phyloP scores from a whole-genome alignment of 441 rosid species.

The Euphorbia corollata region DNA sequence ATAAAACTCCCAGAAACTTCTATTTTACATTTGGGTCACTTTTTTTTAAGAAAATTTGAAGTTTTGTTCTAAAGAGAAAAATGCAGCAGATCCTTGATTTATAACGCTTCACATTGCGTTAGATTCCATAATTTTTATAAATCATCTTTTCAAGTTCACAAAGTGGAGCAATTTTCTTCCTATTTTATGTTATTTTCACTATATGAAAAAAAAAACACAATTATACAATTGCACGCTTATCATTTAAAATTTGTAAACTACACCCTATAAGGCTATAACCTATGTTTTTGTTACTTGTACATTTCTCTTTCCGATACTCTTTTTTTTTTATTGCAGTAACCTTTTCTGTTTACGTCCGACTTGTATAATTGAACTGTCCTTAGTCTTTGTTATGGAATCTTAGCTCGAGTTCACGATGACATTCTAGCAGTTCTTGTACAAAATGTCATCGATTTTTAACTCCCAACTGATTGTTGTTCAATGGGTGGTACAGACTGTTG shows the following conservation, averaged over 20 bases:
- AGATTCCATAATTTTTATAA: not conserved
- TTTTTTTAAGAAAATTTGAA: not conserved
- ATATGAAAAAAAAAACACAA: not conserved
- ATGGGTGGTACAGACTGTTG: conserved; percentile 64
- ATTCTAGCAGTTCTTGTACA: not conserved
- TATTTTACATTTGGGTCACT: not conserved
- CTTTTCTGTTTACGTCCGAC: not conserved
- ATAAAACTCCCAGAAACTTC: not conserved
- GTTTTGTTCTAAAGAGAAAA: not conserved
- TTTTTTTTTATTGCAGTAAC: not conserved
- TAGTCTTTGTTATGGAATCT: not conserved
- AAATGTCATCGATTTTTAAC: not conserved
- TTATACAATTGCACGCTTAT: not conserved
- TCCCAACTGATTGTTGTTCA: not conserved
- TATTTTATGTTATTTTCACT: not conserved
- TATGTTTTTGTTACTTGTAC: not conserved
- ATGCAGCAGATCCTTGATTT: too few relatives aligned
- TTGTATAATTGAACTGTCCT: not conserved
- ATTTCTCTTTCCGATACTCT: not conserved
- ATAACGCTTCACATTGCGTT: not conserved
- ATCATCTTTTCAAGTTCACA: not conserved
- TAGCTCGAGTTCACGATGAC: not conserved
- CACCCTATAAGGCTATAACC: too few relatives aligned
- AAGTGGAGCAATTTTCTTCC: not conserved
- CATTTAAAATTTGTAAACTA: not conserved